Evolutionary conservation across 2,329 filamentous ascomycete genomes (phyloP).

Genomic region (Cercospora zeae-maydis): DNA sequence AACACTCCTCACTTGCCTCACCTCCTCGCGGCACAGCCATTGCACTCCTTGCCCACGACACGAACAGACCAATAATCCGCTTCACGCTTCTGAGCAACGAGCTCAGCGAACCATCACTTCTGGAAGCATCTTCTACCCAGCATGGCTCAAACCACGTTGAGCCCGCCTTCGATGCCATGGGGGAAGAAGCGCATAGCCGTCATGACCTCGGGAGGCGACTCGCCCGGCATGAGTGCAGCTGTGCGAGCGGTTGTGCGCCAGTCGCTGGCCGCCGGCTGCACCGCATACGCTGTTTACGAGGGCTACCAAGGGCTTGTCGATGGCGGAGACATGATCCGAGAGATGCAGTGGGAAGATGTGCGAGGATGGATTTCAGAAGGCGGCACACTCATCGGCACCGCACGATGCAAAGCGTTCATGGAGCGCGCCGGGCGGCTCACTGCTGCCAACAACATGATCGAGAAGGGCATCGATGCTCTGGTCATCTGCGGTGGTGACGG

Average conservation of each 20-base stretch:
- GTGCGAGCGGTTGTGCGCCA: slow-evolving; percentile 89
- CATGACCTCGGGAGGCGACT: slow-evolving; percentile 93
- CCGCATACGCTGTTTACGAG: slow-evolving; percentile 63
- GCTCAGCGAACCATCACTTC: not conserved
- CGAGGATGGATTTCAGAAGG: slow-evolving; percentile 91
- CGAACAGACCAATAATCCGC: not conserved
- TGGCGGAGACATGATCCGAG: slow-evolving; percentile 80
- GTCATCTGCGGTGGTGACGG: slow-evolving; percentile 97
- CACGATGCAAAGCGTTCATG: slow-evolving; percentile 87
- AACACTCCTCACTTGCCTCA: not conserved
- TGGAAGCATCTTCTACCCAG: not conserved
- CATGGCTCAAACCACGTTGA: slow-evolving; percentile 35
- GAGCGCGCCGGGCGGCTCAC: slow-evolving; percentile 77
- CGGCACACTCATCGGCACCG: slow-evolving; percentile 92
- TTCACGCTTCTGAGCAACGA: not conserved
- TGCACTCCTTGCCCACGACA: not conserved
- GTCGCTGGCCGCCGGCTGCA: slow-evolving; percentile 69
- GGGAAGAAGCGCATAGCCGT: slow-evolving; percentile 69
- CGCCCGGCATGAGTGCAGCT: slow-evolving; percentile 89
- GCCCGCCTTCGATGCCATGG: slow-evolving; percentile 30
- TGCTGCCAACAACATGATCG: slow-evolving; percentile 91
- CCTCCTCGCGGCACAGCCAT: not conserved
- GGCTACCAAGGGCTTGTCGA: slow-evolving; percentile 93
- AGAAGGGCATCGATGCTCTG: slow-evolving; percentile 89
- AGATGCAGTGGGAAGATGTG: slow-evolving; percentile 90